Conservation (phyloP, 192 early-diverging fungal genomes). For the Linnemannia hyalina region DNA sequence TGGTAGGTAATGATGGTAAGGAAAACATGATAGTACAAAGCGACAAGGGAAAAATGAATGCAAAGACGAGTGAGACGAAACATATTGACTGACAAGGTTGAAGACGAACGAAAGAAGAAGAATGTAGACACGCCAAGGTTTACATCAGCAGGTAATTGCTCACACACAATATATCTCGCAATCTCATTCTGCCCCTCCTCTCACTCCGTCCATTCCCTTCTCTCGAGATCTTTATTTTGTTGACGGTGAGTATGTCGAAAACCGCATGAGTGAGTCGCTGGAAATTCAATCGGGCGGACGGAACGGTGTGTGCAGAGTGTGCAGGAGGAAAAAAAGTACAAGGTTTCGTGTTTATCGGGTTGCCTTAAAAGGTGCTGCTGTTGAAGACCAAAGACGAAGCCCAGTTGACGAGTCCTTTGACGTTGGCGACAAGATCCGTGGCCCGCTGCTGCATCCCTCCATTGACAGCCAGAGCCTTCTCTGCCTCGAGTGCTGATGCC, state of each 20-base stretch:
- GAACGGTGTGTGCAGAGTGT: background rate
- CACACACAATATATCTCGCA: background rate
- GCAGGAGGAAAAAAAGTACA: background rate
- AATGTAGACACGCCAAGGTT: background rate
- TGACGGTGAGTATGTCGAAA: background rate
- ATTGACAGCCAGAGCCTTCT: background rate
- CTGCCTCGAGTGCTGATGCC: slow-evolving; percentile 6
- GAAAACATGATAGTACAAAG: background rate
- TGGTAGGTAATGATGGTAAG: no score
- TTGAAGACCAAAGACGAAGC: slow-evolving; percentile 56
- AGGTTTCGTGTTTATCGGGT: background rate
- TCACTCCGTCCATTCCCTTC: background rate
- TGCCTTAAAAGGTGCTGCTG: slow-evolving; percentile 43
- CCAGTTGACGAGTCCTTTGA: slow-evolving; percentile 57
- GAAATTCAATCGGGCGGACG: background rate
- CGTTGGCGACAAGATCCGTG: slow-evolving; percentile 34
- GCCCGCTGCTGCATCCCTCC: slow-evolving; percentile 44
- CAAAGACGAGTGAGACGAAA: background rate
- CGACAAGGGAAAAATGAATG: background rate
- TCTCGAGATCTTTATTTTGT: background rate
- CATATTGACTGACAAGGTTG: no score
- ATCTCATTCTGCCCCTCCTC: background rate
- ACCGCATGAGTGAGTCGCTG: background rate
- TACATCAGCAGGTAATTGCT: no score
- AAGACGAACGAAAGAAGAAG: background rate